Conservation (phyloP, 768 basidiomycete species). For the Trametes villosa region DNA sequence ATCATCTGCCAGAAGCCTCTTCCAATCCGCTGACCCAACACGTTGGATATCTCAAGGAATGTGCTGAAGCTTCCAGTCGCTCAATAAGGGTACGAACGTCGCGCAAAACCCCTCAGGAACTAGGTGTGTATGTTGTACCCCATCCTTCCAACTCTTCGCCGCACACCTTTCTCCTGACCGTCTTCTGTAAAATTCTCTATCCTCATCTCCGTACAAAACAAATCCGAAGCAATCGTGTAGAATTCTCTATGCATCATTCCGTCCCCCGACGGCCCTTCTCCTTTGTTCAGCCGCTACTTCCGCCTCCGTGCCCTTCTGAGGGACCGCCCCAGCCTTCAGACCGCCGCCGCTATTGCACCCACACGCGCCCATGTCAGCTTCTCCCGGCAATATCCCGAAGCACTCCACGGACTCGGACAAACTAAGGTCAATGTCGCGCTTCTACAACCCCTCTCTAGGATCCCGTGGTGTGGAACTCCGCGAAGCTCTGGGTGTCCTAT, state of each 20-base stretch:
- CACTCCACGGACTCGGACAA: too few relatives aligned
- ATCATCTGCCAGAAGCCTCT: too few relatives aligned
- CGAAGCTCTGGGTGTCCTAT: too few relatives aligned
- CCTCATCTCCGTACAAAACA: slow-evolving; percentile 1
- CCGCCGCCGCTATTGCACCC: background rate
- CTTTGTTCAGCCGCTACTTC: slow-evolving; percentile 15
- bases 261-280: background rate
- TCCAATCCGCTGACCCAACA: too few relatives aligned
- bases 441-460: background rate
- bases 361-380: background rate
- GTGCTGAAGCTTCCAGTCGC: too few relatives aligned
- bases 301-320: background rate
- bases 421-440: background rate
- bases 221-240: background rate
- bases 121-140: too few relatives aligned
- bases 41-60: too few relatives aligned
- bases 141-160: background rate
- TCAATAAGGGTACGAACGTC: too few relatives aligned
- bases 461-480: background rate
- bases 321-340: too few relatives aligned
- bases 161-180: background rate
- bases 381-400: background rate
- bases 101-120: too few relatives aligned
- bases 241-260: too few relatives aligned
- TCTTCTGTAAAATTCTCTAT: background rate